Percentiles rank a stretch among this genome's conserved stretches.
These are phyloP conservation scores for Penicillium psychrofluorescens DNA, from an alignment of 495 filamentous ascomycete genomes.

Conservation along the genomic window DNA sequence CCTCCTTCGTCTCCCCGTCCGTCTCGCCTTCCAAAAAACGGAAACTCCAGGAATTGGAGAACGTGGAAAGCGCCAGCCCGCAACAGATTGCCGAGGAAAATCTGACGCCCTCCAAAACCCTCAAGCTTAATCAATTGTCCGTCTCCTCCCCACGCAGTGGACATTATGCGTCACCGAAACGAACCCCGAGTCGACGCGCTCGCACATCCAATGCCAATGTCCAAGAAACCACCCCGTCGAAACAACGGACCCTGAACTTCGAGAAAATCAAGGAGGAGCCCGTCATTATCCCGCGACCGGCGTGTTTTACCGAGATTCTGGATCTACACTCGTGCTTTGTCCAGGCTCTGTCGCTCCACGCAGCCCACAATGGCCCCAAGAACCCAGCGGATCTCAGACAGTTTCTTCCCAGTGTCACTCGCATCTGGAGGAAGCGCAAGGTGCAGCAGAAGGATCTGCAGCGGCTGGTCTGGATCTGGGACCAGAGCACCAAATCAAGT, in stretches of 20 bases:
- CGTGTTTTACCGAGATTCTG: constrained; percentile 28
- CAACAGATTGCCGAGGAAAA: constrained; percentile 13
- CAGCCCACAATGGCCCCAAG: constrained; percentile 30
- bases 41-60: constrained; percentile 37
- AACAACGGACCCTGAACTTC: constrained; percentile 22
- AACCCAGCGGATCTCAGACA: constrained; percentile 34
- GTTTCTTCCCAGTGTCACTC: constrained; percentile 30
- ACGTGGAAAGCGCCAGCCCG: constrained; percentile 15
- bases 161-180: constrained; percentile 24
- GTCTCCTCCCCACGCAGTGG: constrained; percentile 33
- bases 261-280: constrained; percentile 8
- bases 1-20: constrained; percentile 10
- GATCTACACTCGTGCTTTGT: constrained; percentile 32
- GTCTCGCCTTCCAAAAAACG: constrained; percentile 42
- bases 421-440: constrained; percentile 43
- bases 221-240: constrained; percentile 19
- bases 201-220: constrained; percentile 6
- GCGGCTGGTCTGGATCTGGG: constrained; percentile 35
- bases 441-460: constrained; percentile 38
- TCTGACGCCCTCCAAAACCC: constrained; percentile 33
- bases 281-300: constrained; percentile 16
- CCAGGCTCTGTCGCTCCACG: constrained; percentile 33
- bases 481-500: constrained; percentile 16
- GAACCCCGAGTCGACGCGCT: constrained; percentile 11
- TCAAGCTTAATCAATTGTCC: constrained; percentile 30